Base-by-base conservation (phyloP, 1,139 yeast species). In the Pichia sp. region DNA sequence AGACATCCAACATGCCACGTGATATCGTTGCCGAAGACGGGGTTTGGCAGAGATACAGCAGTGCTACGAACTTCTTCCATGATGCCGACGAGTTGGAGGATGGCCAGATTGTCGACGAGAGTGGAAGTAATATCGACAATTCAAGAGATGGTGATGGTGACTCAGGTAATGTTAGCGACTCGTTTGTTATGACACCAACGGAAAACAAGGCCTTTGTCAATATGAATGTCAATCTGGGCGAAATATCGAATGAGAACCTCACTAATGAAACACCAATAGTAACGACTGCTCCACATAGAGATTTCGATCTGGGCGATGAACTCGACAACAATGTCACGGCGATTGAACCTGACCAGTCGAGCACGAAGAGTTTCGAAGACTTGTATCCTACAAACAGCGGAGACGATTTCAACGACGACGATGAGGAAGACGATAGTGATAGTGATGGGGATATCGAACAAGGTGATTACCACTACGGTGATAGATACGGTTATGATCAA, bases 301-400 rank as follows among this genome's bases (percentile, higher is more conserved):
- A 38, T 17, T 33, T 53, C 21, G 52, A 50, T 35, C 45, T 53
- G 33, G 53, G 38, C 17, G 47, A 47, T 40, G 56, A 53, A 28
- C 31, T 53, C 5, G 56, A 51, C 7, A 48, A 50, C 27, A 46
- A 42, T 35, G 42, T 45, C 5, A 30, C 27, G 6, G 30, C 22
- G 1, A 31, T 20, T 19, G 20, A 28, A 14, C 19, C 33, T 20
- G 22, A 22, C 4, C 21, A 28, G 12, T 20, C 21, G 7, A 38
- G 39, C 6, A 14, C 20, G 8, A 42, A 42, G 12, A 45, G 50
- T 27, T 33, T 52, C 7, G 39, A 47, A 9, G 53, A 53, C 31
- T 33, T 53, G 5, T 53, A 52, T 44, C 56, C 56, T 9, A 42
- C 27, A n/a, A 38, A 46, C 10, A 37, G 41, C 35, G 40, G 44